A percentile compares a stretch with the other conserved stretches of the same genome.
Evolutionary conservation across 2,329 filamentous ascomycete genomes (phyloP).

Genomic region (Exophiala dermatitidis): DNA sequence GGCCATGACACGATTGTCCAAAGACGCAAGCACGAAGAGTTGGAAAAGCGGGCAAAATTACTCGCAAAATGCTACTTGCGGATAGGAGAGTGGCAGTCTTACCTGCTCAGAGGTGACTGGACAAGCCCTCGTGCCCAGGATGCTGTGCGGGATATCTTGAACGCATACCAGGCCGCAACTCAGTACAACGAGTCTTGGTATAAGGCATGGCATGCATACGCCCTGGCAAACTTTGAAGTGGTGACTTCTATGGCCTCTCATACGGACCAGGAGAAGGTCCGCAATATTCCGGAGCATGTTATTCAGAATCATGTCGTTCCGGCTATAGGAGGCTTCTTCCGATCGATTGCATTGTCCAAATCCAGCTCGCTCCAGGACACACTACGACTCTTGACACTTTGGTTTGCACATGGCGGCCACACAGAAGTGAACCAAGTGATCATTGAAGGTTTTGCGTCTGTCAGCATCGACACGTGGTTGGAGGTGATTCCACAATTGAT

Average conservation of each 20-base stretch:
- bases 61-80: conserved; percentile 94
- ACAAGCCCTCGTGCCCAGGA: conserved; percentile 77
- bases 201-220: conserved; percentile 99
- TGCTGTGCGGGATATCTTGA: conserved; percentile 77
- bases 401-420: conserved; percentile 90
- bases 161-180: conserved; percentile 86
- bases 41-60: conserved; percentile 57
- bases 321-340: conserved; percentile 92
- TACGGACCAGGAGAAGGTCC: conserved; percentile 49
- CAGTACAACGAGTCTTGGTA: conserved; percentile 94
- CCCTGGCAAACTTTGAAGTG: conserved; percentile 95
- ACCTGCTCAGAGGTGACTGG: conserved; percentile 82
- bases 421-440: conserved; percentile 82
- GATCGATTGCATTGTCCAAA: conserved; percentile 85
- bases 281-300: conserved; percentile 39
- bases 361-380: conserved; percentile 95
- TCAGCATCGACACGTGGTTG: conserved; percentile 97
- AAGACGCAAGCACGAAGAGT: conserved; percentile 40
- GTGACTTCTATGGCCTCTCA: conserved; percentile 71
- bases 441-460: conserved; percentile 79
- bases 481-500: conserved; percentile 97
- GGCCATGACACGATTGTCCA: conserved; percentile 35
- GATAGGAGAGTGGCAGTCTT: conserved; percentile 91
- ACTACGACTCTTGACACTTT: conserved; percentile 81
- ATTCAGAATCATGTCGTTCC: conserved; percentile 80